Base-by-base conservation (phyloP, 2,329 filamentous ascomycete genomes). In the Fusarium equiseti region DNA sequence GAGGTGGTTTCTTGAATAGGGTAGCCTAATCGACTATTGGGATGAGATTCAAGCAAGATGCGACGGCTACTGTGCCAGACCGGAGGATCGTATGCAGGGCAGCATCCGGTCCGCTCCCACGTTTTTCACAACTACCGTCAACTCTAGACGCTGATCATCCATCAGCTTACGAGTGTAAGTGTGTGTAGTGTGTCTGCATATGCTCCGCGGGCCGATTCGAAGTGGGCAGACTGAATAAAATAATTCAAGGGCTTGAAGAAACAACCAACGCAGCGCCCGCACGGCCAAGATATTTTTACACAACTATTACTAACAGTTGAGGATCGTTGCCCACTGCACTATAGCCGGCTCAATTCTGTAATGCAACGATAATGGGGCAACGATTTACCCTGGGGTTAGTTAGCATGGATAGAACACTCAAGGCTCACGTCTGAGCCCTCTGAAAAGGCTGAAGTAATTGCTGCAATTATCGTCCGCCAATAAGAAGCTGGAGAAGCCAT, bases 1-100 rank as follows among this genome's bases (percentile, higher is more conserved):
- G 74, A 48, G 72, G 29, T 71, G 66, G 61, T 69, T 76, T 58
- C 74, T 75, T 22, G 35, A 76, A 76, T 43, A 65, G 72, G 74
- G 65, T 62, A 75, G 66, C 59, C 27, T 53, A 38, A 43, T 62
- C 61, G 63, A 71, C 54, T 48, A 22, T 61, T 66, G 43, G 59
- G 43, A 55, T 45, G 56, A 49, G 50, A 46, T 51, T 61, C 46
- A 63, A 63, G 26, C 46, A 63, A n/a, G 58, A 29, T 20, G 20
- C 13, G 42, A 26, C 57, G 32, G 52, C 43, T 40, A 38, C 50
- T 43, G 31, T 60, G 42, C 27, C 56, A 68, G 42, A 50, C 68
- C 55, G 61, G 60, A 63, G 29, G 40, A 54, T 58, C 51, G 44
- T 70, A 50, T 67, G 63, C 68, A 61, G 61, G 59, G 63, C 68